Percentiles rank a stretch among this genome's conserved stretches.
These are phyloP conservation scores for Prinsepia uniflora DNA, from an alignment of 306 rosid species.

Conservation along the genomic window DNA sequence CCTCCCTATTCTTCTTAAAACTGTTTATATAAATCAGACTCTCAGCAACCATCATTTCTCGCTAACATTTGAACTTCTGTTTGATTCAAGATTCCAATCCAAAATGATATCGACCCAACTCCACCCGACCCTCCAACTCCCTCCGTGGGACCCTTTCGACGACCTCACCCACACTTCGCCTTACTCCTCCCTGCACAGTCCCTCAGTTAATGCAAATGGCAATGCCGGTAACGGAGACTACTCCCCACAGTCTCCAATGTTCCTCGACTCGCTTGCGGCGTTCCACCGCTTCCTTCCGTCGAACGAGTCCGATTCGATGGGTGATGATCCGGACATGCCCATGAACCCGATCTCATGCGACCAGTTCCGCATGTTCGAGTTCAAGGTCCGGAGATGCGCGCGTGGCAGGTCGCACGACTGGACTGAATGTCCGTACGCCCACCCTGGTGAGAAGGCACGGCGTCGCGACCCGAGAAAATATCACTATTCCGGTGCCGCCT, in stretches of 20 bases:
- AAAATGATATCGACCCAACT: slow-evolving; percentile 30
- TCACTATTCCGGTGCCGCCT: slow-evolving; percentile 63
- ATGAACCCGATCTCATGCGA: slow-evolving; percentile 49
- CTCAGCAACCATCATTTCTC: background rate
- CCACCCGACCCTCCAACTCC: slow-evolving; percentile 37
- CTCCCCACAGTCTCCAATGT: slow-evolving; percentile 22
- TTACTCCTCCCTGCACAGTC: slow-evolving; percentile 13
- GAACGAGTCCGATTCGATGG: slow-evolving; percentile 29
- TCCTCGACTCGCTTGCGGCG: slow-evolving; percentile 32
- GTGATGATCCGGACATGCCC: slow-evolving; percentile 36
- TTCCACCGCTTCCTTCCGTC: slow-evolving; percentile 46
- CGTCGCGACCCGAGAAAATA: slow-evolving; percentile 73
- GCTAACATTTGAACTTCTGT: background rate
- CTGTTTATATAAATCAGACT: slow-evolving; percentile 21
- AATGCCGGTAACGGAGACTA: slow-evolving; percentile 32
- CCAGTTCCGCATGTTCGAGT: slow-evolving; percentile 82
- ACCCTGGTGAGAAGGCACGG: slow-evolving; percentile 92
- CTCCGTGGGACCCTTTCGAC: slow-evolving; percentile 39
- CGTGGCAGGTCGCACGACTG: slow-evolving; percentile 87
- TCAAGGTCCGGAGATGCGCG: slow-evolving; percentile 59
- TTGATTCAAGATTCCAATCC: background rate
- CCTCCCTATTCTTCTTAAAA: background rate
- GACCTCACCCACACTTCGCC: slow-evolving; percentile 28
- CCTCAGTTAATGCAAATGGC: slow-evolving; percentile 20
- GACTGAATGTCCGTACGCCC: slow-evolving; percentile 88